Percentiles rank a stretch among this genome's conserved stretches.
These are phyloP conservation scores for Filobasidium floriforme DNA, from an alignment of 768 basidiomycete species.

Conservation along the genomic window DNA sequence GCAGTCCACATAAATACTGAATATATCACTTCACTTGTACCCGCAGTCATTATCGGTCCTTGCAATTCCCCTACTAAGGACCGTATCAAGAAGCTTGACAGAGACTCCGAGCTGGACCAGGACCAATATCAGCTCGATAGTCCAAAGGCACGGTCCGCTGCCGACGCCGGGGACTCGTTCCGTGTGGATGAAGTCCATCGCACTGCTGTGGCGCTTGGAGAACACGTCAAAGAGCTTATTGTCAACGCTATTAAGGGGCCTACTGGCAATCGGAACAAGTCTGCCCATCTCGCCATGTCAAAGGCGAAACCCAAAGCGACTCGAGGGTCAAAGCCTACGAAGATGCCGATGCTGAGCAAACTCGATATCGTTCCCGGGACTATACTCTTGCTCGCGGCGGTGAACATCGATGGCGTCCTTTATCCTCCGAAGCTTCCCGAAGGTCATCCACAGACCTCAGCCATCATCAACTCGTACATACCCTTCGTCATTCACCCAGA, in stretches of 20 bases:
- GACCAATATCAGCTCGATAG: background rate
- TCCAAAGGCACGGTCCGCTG: background rate
- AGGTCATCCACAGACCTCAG: background rate
- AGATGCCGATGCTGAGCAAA: background rate
- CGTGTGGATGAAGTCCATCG: background rate
- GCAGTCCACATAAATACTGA: background rate
- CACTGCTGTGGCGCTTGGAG: background rate
- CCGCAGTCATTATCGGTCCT: background rate
- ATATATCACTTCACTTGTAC: background rate
- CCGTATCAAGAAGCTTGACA: background rate
- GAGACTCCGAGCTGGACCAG: background rate
- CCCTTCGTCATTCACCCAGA: background rate
- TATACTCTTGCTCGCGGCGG: background rate
- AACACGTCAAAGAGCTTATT: background rate
- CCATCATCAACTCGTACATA: background rate
- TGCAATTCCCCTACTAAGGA: background rate
- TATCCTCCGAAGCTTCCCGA: constrained; percentile 4
- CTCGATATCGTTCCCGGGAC: background rate
- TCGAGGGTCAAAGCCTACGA: background rate
- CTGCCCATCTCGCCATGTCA: background rate
- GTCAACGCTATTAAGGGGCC: background rate
- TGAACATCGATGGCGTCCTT: background rate
- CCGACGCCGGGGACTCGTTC: background rate
- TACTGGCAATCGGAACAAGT: background rate
- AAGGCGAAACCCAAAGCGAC: background rate